Percentiles rank a stretch among this genome's conserved stretches.
These are phyloP conservation scores for Singerocomus rubriflavus DNA, from an alignment of 1,284 basidiomycete species.

Conservation along the genomic window DNA sequence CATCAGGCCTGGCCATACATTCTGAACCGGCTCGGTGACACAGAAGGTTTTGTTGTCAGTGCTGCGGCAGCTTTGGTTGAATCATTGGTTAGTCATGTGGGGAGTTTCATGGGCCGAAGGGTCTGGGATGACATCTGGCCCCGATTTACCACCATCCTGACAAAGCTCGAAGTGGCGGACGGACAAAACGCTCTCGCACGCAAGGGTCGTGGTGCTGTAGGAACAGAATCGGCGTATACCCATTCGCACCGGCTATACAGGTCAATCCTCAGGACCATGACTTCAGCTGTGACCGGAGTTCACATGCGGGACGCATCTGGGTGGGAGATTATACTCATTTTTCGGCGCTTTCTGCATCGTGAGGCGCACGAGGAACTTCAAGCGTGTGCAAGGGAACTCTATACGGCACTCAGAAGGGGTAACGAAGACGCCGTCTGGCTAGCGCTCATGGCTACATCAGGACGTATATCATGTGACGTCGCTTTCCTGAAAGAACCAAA, in stretches of 20 bases:
- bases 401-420: constrained; percentile 51
- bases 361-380: constrained; percentile 74
- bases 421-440: constrained; percentile 86
- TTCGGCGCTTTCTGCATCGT: constrained; percentile 70
- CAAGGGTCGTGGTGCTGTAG: constrained; percentile 46
- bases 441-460: constrained; percentile 57
- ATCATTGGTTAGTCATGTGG: constrained; percentile 62
- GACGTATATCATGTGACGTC: constrained; percentile 39
- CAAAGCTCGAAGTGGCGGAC: constrained; percentile 59
- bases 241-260: constrained; percentile 74
- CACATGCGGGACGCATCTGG: constrained; percentile 64
- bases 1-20: constrained; percentile 89
- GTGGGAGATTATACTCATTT: constrained; percentile 77
- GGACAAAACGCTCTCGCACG: constrained; percentile 59
- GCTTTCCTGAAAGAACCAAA: constrained; percentile 49
- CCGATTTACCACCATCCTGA: constrained; percentile 60
- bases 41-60: constrained; percentile 73
- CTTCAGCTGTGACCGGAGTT: constrained; percentile 59
- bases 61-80: constrained; percentile 73
- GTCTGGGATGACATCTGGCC: constrained; percentile 93
- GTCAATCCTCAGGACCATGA: constrained; percentile 71
- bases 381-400: constrained; percentile 60
- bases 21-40: constrained; percentile 73
- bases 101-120: constrained; percentile 78
- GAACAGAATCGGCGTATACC: constrained; percentile 70